These are phyloP conservation scores for Xerocomus amazonicus DNA, from an alignment of 1,284 basidiomycete species.

Conservation along the genomic window DNA sequence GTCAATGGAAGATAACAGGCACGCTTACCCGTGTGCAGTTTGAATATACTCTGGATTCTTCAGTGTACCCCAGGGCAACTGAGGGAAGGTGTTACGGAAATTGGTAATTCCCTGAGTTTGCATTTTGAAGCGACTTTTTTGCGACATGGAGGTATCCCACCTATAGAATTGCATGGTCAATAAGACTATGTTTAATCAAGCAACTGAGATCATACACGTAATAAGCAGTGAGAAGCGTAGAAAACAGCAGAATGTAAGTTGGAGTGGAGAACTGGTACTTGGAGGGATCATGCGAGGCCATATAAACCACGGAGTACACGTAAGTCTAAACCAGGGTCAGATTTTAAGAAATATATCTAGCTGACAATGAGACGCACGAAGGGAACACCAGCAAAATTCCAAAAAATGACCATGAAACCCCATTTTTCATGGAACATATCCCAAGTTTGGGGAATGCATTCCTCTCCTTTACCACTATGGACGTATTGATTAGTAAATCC, in stretches of 20 bases:
- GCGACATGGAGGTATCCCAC: slow-evolving; percentile 94
- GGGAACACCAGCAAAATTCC: slow-evolving; percentile 94
- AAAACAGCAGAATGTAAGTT: slow-evolving; percentile 68
- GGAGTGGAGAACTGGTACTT: slow-evolving; percentile 84
- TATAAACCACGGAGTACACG: slow-evolving; percentile 96
- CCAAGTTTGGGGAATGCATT: slow-evolving; percentile 99
- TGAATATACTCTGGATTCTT: slow-evolving; percentile 90
- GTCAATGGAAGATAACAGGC: neutral
- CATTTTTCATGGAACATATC: slow-evolving; percentile 98
- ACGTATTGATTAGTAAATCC: neutral
- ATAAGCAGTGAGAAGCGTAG: slow-evolving; percentile 81
- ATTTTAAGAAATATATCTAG: neutral
- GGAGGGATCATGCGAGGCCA: slow-evolving; percentile 90
- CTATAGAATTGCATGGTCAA: slow-evolving; percentile 37
- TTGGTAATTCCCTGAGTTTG: slow-evolving; percentile 86
- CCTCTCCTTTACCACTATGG: slow-evolving; percentile 75
- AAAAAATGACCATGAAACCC: slow-evolving; percentile 95
- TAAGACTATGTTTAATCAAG: slow-evolving; percentile 8
- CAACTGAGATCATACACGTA: slow-evolving; percentile 53
- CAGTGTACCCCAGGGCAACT: slow-evolving; percentile 84
- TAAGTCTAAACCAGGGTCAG: slow-evolving; percentile 68
- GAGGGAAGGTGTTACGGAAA: slow-evolving; percentile 91
- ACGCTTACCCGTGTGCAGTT: slow-evolving; percentile 81
- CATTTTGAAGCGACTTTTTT: slow-evolving; percentile 98
- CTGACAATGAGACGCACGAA: slow-evolving; percentile 51